Percentiles rank a stretch among this genome's conserved stretches.
phyloP scores from a whole-genome alignment of 1,139 yeast species.

The Pichia sp. region DNA sequence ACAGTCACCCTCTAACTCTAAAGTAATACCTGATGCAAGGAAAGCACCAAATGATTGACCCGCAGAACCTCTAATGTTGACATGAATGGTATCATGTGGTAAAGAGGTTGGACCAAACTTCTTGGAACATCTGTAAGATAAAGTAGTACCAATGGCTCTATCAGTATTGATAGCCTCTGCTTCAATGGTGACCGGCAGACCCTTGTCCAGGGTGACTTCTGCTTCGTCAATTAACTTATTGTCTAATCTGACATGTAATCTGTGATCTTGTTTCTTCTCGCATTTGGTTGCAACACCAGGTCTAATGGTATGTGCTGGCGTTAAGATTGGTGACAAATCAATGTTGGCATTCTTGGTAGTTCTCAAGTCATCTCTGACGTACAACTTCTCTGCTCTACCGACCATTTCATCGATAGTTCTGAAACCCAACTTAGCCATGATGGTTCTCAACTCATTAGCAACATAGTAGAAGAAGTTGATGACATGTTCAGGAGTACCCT shows the following conservation, averaged over 20 bases:
- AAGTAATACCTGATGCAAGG: constrained; percentile 91
- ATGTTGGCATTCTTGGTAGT: constrained; percentile 87
- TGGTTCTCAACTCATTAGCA: constrained; percentile 83
- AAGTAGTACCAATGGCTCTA: constrained; percentile 90
- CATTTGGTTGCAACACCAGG: constrained; percentile 97
- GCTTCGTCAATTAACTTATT: constrained; percentile 95
- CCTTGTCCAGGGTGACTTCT: constrained; percentile 87
- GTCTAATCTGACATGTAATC: constrained; percentile 85
- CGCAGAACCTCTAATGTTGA: constrained; percentile 85
- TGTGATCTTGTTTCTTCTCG: constrained; percentile 91
- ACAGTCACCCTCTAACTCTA: constrained; percentile 95
- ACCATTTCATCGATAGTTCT: constrained; percentile 97
- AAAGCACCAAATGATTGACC: constrained; percentile 99
- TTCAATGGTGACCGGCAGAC: constrained; percentile 89
- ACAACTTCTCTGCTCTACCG: constrained; percentile 88
- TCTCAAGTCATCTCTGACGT: constrained; percentile 77
- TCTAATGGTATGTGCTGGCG: constrained; percentile 94
- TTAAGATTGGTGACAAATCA: constrained; percentile 85
- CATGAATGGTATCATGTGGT: constrained; percentile 95
- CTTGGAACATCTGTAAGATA: constrained; percentile 90
- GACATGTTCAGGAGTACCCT: constrained; percentile 97
- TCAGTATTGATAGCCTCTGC: constrained; percentile 93
- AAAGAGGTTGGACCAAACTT: constrained; percentile 88
- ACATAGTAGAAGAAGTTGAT: constrained; percentile 95
- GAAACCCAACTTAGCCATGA: constrained; percentile 94